Evolutionary conservation across 495 filamentous ascomycete genomes (phyloP).

Genomic region (Talaromyces proteolyticus): DNA sequence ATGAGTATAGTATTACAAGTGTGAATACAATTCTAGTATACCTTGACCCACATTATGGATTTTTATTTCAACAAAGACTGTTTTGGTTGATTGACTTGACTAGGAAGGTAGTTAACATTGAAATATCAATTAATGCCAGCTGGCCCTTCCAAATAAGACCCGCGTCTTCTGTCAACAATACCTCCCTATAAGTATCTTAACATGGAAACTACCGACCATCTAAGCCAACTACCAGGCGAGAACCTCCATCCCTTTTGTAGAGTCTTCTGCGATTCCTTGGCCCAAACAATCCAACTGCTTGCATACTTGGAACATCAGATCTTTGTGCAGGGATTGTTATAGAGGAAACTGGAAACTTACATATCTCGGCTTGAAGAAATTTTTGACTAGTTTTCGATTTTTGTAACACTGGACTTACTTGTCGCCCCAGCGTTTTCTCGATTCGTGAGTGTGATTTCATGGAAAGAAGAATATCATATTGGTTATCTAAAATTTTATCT

Average conservation of each 20-base stretch:
- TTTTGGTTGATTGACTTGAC: too few relatives aligned
- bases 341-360: neutral
- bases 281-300: conserved; percentile 3
- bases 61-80: too few relatives aligned
- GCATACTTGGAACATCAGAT: conserved; percentile 1
- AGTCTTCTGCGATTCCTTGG: too few relatives aligned
- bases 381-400: neutral
- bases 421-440: conserved; percentile 1
- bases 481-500: neutral
- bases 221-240: conserved; percentile 1
- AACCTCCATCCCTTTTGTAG: neutral
- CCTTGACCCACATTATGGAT: too few relatives aligned
- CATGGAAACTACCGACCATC: neutral
- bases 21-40: neutral
- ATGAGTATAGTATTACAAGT: neutral
- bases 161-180: too few relatives aligned
- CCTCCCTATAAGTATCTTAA: too few relatives aligned
- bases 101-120: neutral
- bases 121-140: neutral
- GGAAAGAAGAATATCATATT: neutral
- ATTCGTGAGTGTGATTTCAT: conserved; percentile 1
- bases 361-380: conserved; percentile 2
- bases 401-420: neutral
- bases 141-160: too few relatives aligned
- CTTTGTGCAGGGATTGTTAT: neutral